These are phyloP conservation scores for Camellia granthamiana DNA, from an alignment of 148 eudicot genomes.

Conservation along the genomic window DNA sequence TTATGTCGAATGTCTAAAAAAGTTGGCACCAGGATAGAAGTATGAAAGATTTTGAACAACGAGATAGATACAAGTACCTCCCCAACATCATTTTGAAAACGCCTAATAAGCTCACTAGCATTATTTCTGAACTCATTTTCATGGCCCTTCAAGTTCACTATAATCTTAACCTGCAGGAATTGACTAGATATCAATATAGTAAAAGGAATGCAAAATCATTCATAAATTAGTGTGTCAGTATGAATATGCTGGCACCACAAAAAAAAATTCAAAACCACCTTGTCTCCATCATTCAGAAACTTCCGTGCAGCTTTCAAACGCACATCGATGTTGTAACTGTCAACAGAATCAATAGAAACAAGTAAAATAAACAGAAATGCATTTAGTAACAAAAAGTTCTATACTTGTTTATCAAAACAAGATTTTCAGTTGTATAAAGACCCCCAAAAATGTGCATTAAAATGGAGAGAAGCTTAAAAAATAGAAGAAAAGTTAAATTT, in stretches of 20 bases:
- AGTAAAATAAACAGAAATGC: conserved; percentile 2
- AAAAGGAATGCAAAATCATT: neutral
- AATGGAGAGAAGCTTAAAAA: neutral
- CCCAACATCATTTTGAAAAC: conserved; percentile 75
- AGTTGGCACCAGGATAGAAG: neutral
- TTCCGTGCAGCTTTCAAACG: conserved; percentile 83
- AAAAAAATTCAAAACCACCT: conserved; percentile 38
- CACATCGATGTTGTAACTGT: conserved; percentile 79
- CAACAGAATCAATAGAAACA: conserved; percentile 17
- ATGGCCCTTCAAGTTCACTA: conserved; percentile 86
- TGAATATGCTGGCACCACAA: neutral
- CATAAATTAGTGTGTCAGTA: neutral
- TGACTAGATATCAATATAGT: conserved; percentile 18
- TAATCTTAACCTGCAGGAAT: conserved; percentile 71
- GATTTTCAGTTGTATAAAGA: neutral
- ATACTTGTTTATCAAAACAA: neutral
- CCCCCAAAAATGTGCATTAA: neutral
- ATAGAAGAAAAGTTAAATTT: neutral
- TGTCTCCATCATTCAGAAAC: conserved; percentile 87
- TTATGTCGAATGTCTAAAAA: neutral
- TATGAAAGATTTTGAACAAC: neutral
- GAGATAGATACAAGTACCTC: conserved; percentile 52
- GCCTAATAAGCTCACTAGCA: conserved; percentile 70
- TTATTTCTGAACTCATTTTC: conserved; percentile 59
- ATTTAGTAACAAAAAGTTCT: neutral